These are phyloP conservation scores for Rhizophagus clarus DNA, from an alignment of 192 early-diverging fungal genomes.

Conservation along the genomic window DNA sequence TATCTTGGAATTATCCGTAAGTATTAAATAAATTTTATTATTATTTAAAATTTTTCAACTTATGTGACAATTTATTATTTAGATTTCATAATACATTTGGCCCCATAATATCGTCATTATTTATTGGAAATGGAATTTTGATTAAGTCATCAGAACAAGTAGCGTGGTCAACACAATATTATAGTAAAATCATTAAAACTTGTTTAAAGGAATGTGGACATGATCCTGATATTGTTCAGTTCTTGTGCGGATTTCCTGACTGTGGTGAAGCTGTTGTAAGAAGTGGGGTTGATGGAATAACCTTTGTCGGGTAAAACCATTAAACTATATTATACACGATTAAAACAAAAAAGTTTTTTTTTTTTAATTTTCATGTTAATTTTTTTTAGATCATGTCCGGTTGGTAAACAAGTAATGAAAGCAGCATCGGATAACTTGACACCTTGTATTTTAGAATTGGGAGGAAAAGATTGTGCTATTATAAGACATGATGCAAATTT, in stretches of 20 bases:
- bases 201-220: slow-evolving; percentile 75
- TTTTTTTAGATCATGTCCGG: slow-evolving; percentile 57
- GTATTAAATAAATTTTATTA: background rate
- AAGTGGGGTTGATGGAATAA: slow-evolving; percentile 71
- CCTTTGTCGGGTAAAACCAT: slow-evolving; percentile 69
- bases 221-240: slow-evolving; percentile 75
- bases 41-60: background rate
- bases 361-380: background rate
- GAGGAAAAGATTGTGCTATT: slow-evolving; percentile 89
- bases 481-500: slow-evolving; percentile 75
- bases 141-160: slow-evolving; percentile 86
- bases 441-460: slow-evolving; percentile 86
- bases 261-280: slow-evolving; percentile 75
- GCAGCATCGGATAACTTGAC: slow-evolving; percentile 73
- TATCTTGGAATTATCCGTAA: slow-evolving; percentile 88
- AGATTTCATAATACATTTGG: slow-evolving; percentile 75
- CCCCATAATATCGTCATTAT: slow-evolving; percentile 79
- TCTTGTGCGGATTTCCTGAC: slow-evolving; percentile 80
- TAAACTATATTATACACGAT: too few relatives aligned
- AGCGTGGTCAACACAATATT: slow-evolving; percentile 79
- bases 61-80: background rate
- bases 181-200: slow-evolving; percentile 60
- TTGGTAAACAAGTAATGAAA: slow-evolving; percentile 76
- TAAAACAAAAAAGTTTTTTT: background rate
- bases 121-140: slow-evolving; percentile 84